Evolutionary conservation across 768 basidiomycete species (phyloP).

Genomic region (Pulveroboletus ravenelii): DNA sequence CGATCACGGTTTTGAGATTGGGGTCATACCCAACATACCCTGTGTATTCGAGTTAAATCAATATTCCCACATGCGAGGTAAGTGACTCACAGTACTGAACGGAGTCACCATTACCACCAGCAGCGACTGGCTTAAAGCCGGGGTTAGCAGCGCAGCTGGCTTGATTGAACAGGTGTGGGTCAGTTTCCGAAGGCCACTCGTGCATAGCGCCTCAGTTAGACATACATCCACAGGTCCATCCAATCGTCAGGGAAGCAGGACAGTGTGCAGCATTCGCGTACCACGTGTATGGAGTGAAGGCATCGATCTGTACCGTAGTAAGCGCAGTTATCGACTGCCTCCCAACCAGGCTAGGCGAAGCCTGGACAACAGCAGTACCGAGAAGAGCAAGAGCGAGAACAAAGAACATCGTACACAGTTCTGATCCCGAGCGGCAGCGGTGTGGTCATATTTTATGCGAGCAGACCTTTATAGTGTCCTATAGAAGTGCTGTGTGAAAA

Average conservation of each 20-base stretch:
- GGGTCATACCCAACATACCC: constrained; percentile 54
- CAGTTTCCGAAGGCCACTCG: background rate
- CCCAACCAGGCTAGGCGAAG: constrained; percentile 24
- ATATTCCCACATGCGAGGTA: background rate
- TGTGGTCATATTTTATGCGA: background rate
- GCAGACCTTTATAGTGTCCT: background rate
- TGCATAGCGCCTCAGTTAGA: background rate
- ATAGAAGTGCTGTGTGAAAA: background rate
- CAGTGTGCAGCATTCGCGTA: constrained; percentile 54
- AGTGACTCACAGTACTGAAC: constrained; percentile 39
- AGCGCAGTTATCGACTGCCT: constrained; percentile 39
- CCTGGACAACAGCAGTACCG: constrained; percentile 6
- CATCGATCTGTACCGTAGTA: constrained; percentile 36
- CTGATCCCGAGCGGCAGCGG: background rate
- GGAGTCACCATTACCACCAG: constrained; percentile 42
- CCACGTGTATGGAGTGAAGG: constrained; percentile 44
- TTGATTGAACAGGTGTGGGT: constrained; percentile 11
- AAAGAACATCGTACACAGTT: constrained; percentile 13
- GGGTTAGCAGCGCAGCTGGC: constrained; percentile 46
- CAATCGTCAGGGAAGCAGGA: constrained; percentile 34
- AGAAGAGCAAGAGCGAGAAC: constrained; percentile 15
- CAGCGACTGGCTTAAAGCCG: constrained; percentile 42
- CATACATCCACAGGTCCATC: constrained; percentile 55
- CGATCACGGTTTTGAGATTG: constrained; percentile 32
- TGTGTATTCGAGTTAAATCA: constrained; percentile 10